phyloP scores from a whole-genome alignment of 306 rosid genomes.

The Quercus aquifolioides region DNA sequence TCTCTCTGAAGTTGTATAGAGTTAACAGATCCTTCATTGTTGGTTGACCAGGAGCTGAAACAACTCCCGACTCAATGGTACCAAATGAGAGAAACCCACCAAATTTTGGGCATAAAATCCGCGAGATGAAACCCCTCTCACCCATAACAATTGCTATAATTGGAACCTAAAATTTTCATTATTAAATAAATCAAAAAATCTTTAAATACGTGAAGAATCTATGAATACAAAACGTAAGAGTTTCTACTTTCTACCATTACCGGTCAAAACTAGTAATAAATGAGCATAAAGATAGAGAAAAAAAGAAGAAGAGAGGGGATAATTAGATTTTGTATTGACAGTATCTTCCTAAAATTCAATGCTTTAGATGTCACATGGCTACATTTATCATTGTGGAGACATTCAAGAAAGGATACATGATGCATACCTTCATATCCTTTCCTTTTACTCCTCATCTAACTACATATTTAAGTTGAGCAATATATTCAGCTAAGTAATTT shows the following conservation, averaged over 20 bases:
- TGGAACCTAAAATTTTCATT: conserved; percentile 69
- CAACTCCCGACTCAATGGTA: conserved; percentile 67
- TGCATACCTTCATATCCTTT: background rate
- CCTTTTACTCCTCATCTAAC: background rate
- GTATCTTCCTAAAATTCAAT: background rate
- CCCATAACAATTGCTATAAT: conserved; percentile 91
- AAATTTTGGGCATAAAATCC: conserved; percentile 85
- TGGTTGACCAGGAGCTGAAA: conserved; percentile 98
- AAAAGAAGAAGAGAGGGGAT: background rate
- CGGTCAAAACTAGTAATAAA: background rate
- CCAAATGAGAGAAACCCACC: conserved; percentile 91
- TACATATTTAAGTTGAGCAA: background rate
- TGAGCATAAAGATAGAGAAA: background rate
- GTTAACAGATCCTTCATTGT: conserved; percentile 65
- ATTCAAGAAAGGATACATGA: background rate
- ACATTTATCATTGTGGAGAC: background rate
- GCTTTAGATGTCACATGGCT: background rate
- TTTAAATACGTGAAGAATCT: conserved; percentile 9
- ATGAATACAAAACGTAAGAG: background rate
- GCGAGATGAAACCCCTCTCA: conserved; percentile 78
- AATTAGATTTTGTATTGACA: background rate
- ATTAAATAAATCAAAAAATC: conserved; percentile 7
- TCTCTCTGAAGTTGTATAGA: conserved; percentile 66
- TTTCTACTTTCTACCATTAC: conserved; percentile 7
- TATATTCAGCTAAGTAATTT: background rate